Percentiles rank a stretch among this genome's conserved stretches.
These are phyloP conservation scores for Davidsoniella virescens DNA, from an alignment of 2,329 filamentous ascomycete genomes.

Conservation along the genomic window DNA sequence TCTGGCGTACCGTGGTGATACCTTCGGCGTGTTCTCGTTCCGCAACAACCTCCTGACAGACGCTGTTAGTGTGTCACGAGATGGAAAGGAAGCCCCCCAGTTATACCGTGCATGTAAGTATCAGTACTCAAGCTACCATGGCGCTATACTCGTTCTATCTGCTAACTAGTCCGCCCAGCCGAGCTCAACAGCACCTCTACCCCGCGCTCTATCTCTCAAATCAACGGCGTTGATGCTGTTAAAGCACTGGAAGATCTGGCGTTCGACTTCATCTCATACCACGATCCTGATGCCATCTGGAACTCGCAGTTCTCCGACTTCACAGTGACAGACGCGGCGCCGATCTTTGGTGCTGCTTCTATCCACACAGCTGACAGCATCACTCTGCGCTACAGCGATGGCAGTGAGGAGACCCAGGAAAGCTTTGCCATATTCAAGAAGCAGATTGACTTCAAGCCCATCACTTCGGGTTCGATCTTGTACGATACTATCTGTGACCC, in stretches of 20 bases:
- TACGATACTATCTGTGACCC: slow-evolving; percentile 22
- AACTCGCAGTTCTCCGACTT: slow-evolving; percentile 23
- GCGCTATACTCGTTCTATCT: not conserved
- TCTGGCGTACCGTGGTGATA: slow-evolving; percentile 39
- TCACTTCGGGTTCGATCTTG: slow-evolving; percentile 22
- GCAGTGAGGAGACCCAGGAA: slow-evolving; percentile 20
- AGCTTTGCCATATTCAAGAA: slow-evolving; percentile 16
- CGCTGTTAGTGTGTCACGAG: slow-evolving; percentile 42
- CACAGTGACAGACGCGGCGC: slow-evolving; percentile 15
- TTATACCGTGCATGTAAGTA: slow-evolving; percentile 35
- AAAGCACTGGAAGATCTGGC: slow-evolving; percentile 16
- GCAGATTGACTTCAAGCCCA: slow-evolving; percentile 18
- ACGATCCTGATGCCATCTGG: slow-evolving; percentile 20
- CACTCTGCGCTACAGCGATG: slow-evolving; percentile 23
- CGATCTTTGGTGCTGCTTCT: slow-evolving; percentile 18
- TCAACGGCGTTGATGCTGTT: slow-evolving; percentile 17
- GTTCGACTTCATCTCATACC: slow-evolving; percentile 15
- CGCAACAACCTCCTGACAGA: slow-evolving; percentile 20
- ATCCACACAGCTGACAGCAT: slow-evolving; percentile 21
- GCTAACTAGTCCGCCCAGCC: not conserved
- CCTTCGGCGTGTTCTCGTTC: slow-evolving; percentile 34
- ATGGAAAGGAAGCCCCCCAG: slow-evolving; percentile 41
- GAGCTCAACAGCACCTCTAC: too few relatives aligned
- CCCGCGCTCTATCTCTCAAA: slow-evolving; percentile 14
- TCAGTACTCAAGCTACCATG: not conserved